Evolutionary conservation across 1,139 yeast species (phyloP), one percentile per base, ranked within the genome.

Genomic region (Debaryomyces coudertii): DNA sequence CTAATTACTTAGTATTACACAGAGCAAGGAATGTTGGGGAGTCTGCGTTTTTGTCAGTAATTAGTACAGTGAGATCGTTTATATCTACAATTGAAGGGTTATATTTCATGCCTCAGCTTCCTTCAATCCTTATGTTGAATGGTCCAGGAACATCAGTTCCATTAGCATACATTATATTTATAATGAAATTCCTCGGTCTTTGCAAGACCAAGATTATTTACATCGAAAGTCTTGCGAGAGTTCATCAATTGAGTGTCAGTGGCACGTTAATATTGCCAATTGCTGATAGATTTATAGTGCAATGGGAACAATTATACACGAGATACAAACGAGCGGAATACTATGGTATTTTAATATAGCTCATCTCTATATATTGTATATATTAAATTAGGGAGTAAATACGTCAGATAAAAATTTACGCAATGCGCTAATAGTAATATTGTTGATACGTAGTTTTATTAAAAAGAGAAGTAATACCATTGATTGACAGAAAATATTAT

Each of bases 141-240:
- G 99, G 99, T 0, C 99, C 99, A 0, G 99, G 97, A 0, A 90
- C 97, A 0, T 76, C 92, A 46, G 90, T 92, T 2, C 85, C 95
- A 1, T 65, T 89, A 23, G 87, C 93, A 47, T 79, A 84, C 47
- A 76, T 85, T 1, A 60, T 85, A 12, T 76, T 85, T 45, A 53
- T 77, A 4, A 69, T 85, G 50, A 79, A 83, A 58, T 66, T 76
- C 48, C 53, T 82, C 4, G 87, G 90, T 0, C 36, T 80, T 5
- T 63, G 77, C 28, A 56, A 62, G 9, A 81, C 90, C 0, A 74
- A 80, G 47, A 84, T 93, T 25, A 66, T 93, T 1, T 93, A 92
- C 58, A 72, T 93, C 22, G 99, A 93, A 65, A 87, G 96, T 40
- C 73, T 93, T 43, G 99, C 99, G 0, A 71, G 99, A 40, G 97